These are phyloP conservation scores for Fusarium heterosporum DNA, from an alignment of 2,329 filamentous ascomycete genomes.

Conservation along the genomic window DNA sequence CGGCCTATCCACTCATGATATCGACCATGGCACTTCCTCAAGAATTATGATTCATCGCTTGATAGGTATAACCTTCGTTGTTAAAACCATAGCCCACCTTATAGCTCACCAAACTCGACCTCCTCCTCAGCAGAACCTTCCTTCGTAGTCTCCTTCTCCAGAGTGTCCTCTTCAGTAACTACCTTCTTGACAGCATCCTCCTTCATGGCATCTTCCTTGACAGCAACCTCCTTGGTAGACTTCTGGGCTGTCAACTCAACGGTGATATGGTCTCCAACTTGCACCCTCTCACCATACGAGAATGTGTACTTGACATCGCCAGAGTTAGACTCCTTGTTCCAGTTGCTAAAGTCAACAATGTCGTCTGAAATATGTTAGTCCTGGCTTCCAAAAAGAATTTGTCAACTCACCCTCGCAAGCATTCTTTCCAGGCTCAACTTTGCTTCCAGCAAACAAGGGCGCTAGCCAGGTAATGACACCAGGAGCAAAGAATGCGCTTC, in stretches of 20 bases:
- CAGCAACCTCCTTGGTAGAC: background rate
- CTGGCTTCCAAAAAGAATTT: rapidly evolving
- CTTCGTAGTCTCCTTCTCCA: constrained; percentile 1
- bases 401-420: constrained; percentile 18
- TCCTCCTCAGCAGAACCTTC: background rate
- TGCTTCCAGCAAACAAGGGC: constrained; percentile 26
- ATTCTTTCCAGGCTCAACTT: constrained; percentile 19
- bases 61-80: background rate
- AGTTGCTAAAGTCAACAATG: constrained; percentile 20
- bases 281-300: background rate
- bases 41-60: background rate
- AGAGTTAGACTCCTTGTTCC: background rate
- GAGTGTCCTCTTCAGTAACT: background rate
- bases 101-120: background rate
- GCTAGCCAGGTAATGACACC: constrained; percentile 31
- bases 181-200: background rate
- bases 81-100: background rate
- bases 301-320: background rate
- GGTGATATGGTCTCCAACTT: constrained; percentile 6
- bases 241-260: constrained; percentile 15
- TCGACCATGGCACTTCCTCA: background rate
- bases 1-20: background rate
- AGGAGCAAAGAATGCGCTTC: constrained; percentile 29
- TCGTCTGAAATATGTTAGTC: constrained; percentile 7
- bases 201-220: background rate